A percentile compares a stretch with the other conserved stretches of the same genome.
phyloP scores from a whole-genome alignment of 208 protist genomes.

The Trypanosoma rangeli region DNA sequence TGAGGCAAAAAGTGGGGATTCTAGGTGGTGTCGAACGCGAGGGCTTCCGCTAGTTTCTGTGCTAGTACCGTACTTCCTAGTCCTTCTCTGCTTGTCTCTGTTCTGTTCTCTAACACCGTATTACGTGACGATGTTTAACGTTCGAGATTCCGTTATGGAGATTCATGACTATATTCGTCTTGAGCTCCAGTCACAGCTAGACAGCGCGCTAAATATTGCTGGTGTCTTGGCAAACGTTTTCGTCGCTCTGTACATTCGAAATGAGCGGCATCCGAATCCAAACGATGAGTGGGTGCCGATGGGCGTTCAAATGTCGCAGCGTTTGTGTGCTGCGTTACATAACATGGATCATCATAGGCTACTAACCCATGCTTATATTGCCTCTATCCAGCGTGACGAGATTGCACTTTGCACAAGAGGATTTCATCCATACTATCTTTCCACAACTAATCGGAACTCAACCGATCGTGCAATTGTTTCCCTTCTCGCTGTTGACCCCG shows the following conservation, averaged over 20 bases:
- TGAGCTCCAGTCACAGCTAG: slow-evolving; percentile 7
- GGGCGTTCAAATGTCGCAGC: slow-evolving; percentile 10
- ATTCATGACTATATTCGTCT: slow-evolving; percentile 10
- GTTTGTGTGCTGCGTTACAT: slow-evolving; percentile 10
- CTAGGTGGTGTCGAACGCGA: no score
- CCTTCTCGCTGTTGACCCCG: slow-evolving; percentile 2
- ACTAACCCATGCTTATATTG: slow-evolving; percentile 3
- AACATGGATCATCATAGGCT: slow-evolving; percentile 6
- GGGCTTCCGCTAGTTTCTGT: no score
- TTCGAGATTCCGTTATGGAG: neutral
- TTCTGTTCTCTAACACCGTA: neutral
- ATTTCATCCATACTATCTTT: slow-evolving; percentile 1
- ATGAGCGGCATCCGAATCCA: neutral
- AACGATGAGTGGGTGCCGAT: slow-evolving; percentile 3
- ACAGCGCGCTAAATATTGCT: slow-evolving; percentile 1
- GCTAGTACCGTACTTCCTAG: neutral
- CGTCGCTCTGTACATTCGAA: neutral
- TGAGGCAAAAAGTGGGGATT: no score
- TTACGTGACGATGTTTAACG: neutral
- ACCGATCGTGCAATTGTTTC: neutral
- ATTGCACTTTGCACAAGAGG: slow-evolving; percentile 13
- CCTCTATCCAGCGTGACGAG: slow-evolving; percentile 7
- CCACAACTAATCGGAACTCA: neutral
- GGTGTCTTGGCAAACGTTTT: neutral
- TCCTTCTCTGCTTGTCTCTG: slow-evolving; percentile 1